Conservation (phyloP, 805 yeast species). For the Vanderwaltozyma yarrowii region DNA sequence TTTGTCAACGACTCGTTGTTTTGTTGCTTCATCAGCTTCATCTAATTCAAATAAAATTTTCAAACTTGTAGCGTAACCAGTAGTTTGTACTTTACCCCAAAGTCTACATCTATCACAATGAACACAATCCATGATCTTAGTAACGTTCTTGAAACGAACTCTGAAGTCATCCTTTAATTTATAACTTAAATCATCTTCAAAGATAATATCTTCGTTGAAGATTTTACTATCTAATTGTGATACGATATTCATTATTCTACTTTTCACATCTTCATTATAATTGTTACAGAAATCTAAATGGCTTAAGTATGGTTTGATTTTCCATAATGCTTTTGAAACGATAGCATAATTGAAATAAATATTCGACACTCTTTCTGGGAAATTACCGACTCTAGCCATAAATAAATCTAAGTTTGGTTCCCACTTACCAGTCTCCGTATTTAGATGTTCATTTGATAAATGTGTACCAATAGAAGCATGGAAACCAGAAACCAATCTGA, state of each 20-base stretch:
- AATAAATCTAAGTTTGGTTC: constrained; percentile 75
- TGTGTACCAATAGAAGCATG: constrained; percentile 95
- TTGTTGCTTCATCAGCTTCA: constrained; percentile 34
- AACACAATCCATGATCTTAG: constrained; percentile 94
- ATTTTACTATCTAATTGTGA: constrained; percentile 28
- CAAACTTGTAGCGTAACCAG: constrained; percentile 95
- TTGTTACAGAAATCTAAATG: constrained; percentile 40
- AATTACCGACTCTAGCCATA: constrained; percentile 81
- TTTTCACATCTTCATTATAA: constrained; percentile 37
- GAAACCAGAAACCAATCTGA: constrained; percentile 80
- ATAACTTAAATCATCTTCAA: constrained; percentile 35
- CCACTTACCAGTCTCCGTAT: constrained; percentile 65
- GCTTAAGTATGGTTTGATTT: constrained; percentile 44
- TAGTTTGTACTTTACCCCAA: constrained; percentile 97
- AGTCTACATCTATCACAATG: constrained; percentile 96
- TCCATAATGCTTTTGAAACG: constrained; percentile 69
- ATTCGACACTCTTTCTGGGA: constrained; percentile 82
- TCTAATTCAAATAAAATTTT: constrained; percentile 75
- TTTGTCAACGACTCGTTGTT: constrained; percentile 42
- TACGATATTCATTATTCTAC: constrained; percentile 33
- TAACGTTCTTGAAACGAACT: constrained; percentile 75
- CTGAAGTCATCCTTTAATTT: constrained; percentile 77
- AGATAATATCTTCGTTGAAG: constrained; percentile 42
- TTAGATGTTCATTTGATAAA: constrained; percentile 70
- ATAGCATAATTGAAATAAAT: constrained; percentile 88